Base-by-base conservation (phyloP, 2,329 filamentous ascomycete genomes). In the Ophiostoma montium region DNA sequence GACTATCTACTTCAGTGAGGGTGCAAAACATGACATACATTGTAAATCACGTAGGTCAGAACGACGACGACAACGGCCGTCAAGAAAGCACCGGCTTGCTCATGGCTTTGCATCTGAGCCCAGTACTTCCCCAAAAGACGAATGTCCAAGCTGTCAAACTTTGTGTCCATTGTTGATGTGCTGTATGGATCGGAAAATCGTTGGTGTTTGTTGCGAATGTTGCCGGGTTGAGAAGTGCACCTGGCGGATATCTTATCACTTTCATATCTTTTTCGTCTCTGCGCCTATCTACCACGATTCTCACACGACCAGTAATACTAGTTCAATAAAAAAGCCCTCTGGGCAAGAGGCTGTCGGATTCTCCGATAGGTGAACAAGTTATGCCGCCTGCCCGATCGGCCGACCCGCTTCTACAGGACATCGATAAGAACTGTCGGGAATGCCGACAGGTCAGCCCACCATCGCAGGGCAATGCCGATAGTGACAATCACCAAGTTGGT, bases 121-220 rank as follows among this genome's bases (percentile, higher is more conserved):
- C 52, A 54, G 35, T 54, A 54, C 18, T 49, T 46, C 13, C 43
- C 27, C 10, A 52, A 13, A n/a, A 54, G 35, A 31, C 50, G 43
- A 6, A 39, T 36, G 16, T 46, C 38, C 10, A 52, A 31, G 11
- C 33, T 47, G 2, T 52, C 42, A 23, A 50, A 33, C 33, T 53
- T 53, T n/a, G 42, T 6, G 30, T 50, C 50, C 52, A 54, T 52
- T 21, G n/a, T 50, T 4, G 9, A 4, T 7, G 30, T 42, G 39
- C 5, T 11, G 12, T 30, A 15, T 30, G 11, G 23, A 30, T 3
- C 4, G 11, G 35, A n/a, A 13, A 15, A 11, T 13, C 21, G 16
- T n/a, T 11, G 31, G 32, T 27, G 36, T 4, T 13, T 42, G 18
- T n/a, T 13, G 21, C 35, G 16, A 11, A 8, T 16, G 23, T 15